Conservation (phyloP, 1,284 basidiomycete genomes). For the Marasmius sp. region DNA sequence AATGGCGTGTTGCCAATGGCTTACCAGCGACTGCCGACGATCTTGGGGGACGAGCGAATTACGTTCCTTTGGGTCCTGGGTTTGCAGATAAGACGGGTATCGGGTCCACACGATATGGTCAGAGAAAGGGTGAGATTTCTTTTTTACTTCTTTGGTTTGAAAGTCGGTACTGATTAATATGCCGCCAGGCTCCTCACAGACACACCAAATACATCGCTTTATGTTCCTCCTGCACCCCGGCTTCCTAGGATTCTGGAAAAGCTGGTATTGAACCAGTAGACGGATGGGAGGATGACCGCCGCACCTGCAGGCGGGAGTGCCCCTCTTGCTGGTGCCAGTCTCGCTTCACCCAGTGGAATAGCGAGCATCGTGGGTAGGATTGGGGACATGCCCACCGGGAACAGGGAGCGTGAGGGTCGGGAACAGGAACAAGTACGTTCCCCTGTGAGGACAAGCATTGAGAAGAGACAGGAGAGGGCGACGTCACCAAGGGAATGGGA, state of each 20-base stretch:
- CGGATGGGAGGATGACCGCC: slow-evolving; percentile 6
- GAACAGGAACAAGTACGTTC: slow-evolving; percentile 14
- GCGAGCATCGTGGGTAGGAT: background rate
- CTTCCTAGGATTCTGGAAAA: slow-evolving; percentile 92
- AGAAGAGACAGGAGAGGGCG: slow-evolving; percentile 6
- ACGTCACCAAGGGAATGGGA: background rate
- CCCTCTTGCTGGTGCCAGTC: slow-evolving; percentile 11
- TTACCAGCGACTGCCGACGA: slow-evolving; percentile 92
- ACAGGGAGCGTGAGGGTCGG: slow-evolving; percentile 4
- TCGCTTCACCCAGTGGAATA: slow-evolving; percentile 2
- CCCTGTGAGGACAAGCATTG: background rate
- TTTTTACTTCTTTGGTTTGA: background rate
- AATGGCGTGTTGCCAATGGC: slow-evolving; percentile 77
- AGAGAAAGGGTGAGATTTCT: slow-evolving; percentile 9
- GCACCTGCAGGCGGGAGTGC: background rate
- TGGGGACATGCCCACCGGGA: background rate
- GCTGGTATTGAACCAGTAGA: slow-evolving; percentile 81
- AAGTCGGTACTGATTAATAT: background rate
- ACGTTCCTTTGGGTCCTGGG: slow-evolving; percentile 58
- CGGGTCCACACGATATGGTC: background rate
- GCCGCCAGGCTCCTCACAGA: background rate
- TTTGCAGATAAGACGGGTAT: background rate
- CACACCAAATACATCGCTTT: slow-evolving; percentile 36
- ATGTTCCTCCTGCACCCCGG: slow-evolving; percentile 79
- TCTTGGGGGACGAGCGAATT: slow-evolving; percentile 94